Evolutionary conservation across 306 rosid genomes (phyloP).

Genomic region (Pachyrhizus erosus): DNA sequence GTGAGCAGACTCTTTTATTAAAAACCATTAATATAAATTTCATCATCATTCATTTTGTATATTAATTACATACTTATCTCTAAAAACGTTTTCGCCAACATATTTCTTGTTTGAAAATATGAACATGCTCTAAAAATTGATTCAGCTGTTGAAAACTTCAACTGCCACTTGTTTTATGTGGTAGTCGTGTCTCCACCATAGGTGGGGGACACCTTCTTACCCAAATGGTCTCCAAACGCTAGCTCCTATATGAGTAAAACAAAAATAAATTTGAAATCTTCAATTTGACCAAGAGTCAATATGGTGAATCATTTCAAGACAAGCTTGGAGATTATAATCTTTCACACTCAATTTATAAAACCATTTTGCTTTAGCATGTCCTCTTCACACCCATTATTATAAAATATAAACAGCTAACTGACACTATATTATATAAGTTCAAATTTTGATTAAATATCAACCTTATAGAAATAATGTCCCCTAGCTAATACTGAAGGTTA

Average conservation of each 20-base stretch:
- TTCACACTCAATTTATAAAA: conserved; percentile 25
- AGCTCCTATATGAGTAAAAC: not conserved
- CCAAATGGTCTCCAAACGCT: conserved; percentile 16
- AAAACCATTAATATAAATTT: not conserved
- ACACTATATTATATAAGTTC: not conserved
- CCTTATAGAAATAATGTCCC: not conserved
- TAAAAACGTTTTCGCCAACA: not conserved
- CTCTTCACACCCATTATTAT: conserved; percentile 35
- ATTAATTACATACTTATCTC: not conserved
- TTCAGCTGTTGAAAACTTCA: conserved; percentile 42
- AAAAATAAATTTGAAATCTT: not conserved
- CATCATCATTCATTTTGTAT: not conserved
- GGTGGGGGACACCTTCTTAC: conserved; percentile 42
- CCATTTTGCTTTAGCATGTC: conserved; percentile 21
- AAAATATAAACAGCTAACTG: conserved; percentile 1
- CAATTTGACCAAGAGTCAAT: conserved; percentile 10
- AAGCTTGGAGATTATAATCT: conserved; percentile 36
- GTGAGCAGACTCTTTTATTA: not conserved
- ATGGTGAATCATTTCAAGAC: conserved; percentile 40
- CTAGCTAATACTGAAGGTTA: not conserved
- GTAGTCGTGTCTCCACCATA: conserved; percentile 28
- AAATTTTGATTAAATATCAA: conserved; percentile 2
- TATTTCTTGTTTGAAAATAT: not conserved
- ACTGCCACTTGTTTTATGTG: conserved; percentile 37
- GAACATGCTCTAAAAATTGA: conserved; percentile 35